Percentiles rank a stretch among this genome's conserved stretches.
Conservation (phyloP, 129 eudicot species). For the Arctium minus region DNA sequence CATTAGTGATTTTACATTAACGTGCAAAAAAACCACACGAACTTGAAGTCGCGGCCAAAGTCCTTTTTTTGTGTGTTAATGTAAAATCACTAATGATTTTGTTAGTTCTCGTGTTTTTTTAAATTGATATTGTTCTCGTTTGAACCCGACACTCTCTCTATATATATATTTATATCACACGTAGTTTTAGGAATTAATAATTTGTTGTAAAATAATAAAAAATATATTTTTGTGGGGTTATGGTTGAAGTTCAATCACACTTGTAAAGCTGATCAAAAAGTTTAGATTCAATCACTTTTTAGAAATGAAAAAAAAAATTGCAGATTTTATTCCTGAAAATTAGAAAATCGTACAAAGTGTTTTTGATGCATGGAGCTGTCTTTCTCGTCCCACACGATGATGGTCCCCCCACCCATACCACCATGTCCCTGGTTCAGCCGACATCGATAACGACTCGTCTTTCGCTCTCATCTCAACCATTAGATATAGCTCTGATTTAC, state of each 20-base stretch:
- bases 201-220: too few relatives aligned
- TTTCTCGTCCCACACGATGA: slow-evolving; percentile 22
- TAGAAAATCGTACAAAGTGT: slow-evolving; percentile 12
- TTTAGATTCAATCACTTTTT: background rate
- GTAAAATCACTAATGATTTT: too few relatives aligned
- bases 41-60: too few relatives aligned
- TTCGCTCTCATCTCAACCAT: slow-evolving; percentile 4
- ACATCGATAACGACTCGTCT: slow-evolving; percentile 26
- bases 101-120: too few relatives aligned
- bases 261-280: slow-evolving; percentile 10
- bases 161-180: too few relatives aligned
- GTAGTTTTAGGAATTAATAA: too few relatives aligned
- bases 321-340: slow-evolving; percentile 8
- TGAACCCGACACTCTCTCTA: too few relatives aligned
- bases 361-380: slow-evolving; percentile 20
- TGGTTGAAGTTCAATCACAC: slow-evolving; percentile 13
- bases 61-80: too few relatives aligned
- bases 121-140: too few relatives aligned
- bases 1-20: too few relatives aligned
- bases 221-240: background rate
- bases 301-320: background rate
- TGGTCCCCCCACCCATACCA: slow-evolving; percentile 41
- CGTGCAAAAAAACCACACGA: too few relatives aligned
- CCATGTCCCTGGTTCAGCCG: slow-evolving; percentile 23
- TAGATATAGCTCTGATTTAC: background rate